A percentile compares a stretch with the other conserved stretches of the same genome.
phyloP scores from a whole-genome alignment of 108 stramenopile genomes.

The Mediolabrus comicus region DNA sequence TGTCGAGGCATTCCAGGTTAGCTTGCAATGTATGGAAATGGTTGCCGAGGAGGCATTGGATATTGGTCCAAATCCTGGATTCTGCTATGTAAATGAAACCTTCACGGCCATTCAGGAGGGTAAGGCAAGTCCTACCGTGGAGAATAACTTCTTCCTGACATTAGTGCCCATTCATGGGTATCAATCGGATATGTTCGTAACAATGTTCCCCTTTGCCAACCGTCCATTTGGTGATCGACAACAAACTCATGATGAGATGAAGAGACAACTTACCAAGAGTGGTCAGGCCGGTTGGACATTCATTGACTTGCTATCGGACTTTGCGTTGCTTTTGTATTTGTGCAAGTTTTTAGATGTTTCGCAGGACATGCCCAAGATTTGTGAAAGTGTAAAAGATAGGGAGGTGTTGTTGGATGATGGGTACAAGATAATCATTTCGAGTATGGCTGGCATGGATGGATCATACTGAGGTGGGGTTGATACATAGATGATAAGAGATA shows the following conservation, averaged over 20 bases:
- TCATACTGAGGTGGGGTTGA: too few species aligned
- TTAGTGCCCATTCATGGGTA: conserved; percentile 93
- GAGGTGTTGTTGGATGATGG: conserved; percentile 86
- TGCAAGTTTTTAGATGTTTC: conserved; percentile 76
- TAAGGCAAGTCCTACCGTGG: conserved; percentile 87
- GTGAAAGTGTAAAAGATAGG: conserved; percentile 78
- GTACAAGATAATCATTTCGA: conserved; percentile 87
- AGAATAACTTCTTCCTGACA: conserved; percentile 94
- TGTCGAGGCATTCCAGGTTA: conserved; percentile 95
- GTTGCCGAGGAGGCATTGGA: conserved; percentile 95
- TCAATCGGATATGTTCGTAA: conserved; percentile 81
- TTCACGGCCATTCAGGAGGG: conserved; percentile 98
- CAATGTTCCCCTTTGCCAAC: conserved; percentile 86
- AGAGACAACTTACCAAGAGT: conserved; percentile 81
- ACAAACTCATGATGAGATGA: conserved; percentile 85
- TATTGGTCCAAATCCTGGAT: conserved; percentile 78
- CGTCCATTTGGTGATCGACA: conserved; percentile 69
- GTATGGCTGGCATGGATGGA: conserved; percentile 82
- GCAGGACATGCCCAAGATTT: conserved; percentile 82
- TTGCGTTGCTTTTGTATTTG: conserved; percentile 90
- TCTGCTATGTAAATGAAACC: conserved; percentile 89
- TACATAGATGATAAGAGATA: too few species aligned
- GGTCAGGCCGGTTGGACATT: conserved; percentile 90
- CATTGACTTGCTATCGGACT: conserved; percentile 89
- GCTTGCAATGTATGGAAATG: conserved; percentile 97